phyloP scores from a whole-genome alignment of 805 yeast species.

The Schwanniomyces sp. region DNA sequence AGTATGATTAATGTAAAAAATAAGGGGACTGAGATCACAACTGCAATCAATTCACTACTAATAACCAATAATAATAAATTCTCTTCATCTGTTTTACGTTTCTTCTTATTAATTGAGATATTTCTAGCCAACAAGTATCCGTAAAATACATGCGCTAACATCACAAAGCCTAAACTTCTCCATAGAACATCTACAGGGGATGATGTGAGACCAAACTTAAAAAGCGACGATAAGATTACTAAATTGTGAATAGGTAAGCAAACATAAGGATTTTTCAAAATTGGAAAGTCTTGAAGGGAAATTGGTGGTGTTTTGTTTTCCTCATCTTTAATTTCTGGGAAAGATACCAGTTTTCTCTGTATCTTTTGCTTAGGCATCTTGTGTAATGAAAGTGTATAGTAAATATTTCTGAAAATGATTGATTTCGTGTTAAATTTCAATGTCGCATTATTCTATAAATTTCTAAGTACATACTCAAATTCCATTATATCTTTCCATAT shows the following conservation, averaged over 20 bases:
- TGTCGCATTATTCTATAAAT: conserved; percentile 14
- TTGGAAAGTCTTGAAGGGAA: conserved; percentile 10
- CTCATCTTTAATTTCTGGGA: conserved; percentile 10
- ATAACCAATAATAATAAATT: conserved; percentile 22
- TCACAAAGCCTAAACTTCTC: conserved; percentile 23
- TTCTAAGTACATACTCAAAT: conserved; percentile 43
- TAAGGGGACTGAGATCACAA: conserved; percentile 37
- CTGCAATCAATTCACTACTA: conserved; percentile 29
- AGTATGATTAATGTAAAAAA: conserved; percentile 52
- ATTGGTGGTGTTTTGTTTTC: background rate
- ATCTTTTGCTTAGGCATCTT: conserved; percentile 1
- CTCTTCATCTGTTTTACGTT: conserved; percentile 1
- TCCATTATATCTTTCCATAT: conserved; percentile 68
- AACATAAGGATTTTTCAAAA: conserved; percentile 10
- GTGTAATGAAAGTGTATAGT: background rate
- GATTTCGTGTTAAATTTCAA: background rate
- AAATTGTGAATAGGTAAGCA: conserved; percentile 31
- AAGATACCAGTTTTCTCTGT: conserved; percentile 20
- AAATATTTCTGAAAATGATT: background rate
- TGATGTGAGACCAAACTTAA: conserved; percentile 26
- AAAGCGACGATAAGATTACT: conserved; percentile 26
- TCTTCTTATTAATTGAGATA: conserved; percentile 1
- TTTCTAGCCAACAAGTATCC: conserved; percentile 15
- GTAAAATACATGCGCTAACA: conserved; percentile 23
- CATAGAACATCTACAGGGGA: conserved; percentile 21